Base-by-base conservation (phyloP, 257 asterid genomes). In the Penstemon barbatus region DNA sequence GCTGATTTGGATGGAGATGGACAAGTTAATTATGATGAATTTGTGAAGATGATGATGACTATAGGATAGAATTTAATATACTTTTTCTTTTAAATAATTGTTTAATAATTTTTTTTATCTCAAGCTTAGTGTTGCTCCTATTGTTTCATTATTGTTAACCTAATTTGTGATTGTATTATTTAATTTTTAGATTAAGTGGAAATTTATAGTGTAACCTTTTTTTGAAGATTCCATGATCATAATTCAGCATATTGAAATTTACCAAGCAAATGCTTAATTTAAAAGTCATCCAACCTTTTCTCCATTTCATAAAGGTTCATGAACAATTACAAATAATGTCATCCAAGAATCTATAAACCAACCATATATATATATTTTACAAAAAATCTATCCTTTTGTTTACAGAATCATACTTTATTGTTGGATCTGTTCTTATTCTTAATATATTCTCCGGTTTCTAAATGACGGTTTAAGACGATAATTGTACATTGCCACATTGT, bases 1-100 rank as follows among this genome's bases (percentile, higher is more conserved):
- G 88, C 88, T 37, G 88, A 83, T 75, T 64, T 80, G 81, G 84
- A 83, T 69, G 88, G 88, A 39, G 88, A 83, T 71, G 88, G 88
- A 1, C 86, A 78, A 63, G 83, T 83, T 61, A 69, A 76, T 50
- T 78, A 73, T 43, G 86, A 83, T 13, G 88, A 83, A 66, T 83
- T 83, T 73, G 85, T 80, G 50, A 83, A 83, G 81, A 77, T 83
- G 82, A 82, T 82, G 87, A 77, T 79, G 77, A 67, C 77, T 25
- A 64, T 76, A 74, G 84, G 84, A 61, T 78, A 71, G 62, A 41
- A 1, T 46, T n/a, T 8, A 8, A 46, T 46, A 46, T 46, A 7
- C 7, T 4, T 6, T 46, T 4, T 4, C 7, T 6, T 25, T 15
- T 15, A 15, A 25, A 46, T 46, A 3, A 4, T 46, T 7, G 12